These are phyloP conservation scores for Populus hybrid DNA, from an alignment of 441 rosid species.

Conservation along the genomic window DNA sequence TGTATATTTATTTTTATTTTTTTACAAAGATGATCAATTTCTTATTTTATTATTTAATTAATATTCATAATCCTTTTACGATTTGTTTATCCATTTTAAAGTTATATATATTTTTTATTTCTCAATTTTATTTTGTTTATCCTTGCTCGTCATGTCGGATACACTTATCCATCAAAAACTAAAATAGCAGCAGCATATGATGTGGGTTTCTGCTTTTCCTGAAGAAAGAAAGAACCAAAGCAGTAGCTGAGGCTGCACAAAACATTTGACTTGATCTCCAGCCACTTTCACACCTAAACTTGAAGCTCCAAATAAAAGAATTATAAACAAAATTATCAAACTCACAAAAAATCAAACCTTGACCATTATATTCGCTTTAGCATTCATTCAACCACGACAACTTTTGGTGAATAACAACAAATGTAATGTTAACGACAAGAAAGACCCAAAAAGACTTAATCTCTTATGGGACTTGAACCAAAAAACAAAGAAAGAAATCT, in stretches of 20 bases:
- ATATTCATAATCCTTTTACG: too few species aligned
- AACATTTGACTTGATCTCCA: not conserved
- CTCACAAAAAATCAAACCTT: not conserved
- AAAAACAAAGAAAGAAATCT: not conserved
- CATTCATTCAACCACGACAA: not conserved
- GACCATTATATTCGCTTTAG: not conserved
- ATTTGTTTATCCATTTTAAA: too few species aligned
- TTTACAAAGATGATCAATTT: too few species aligned
- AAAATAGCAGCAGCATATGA: not conserved
- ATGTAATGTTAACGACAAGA: not conserved
- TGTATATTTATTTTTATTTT: too few species aligned
- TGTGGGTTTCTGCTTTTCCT: not conserved
- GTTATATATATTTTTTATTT: too few species aligned
- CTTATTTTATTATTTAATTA: too few species aligned
- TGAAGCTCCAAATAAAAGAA: not conserved
- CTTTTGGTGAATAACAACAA: not conserved
- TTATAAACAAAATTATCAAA: not conserved
- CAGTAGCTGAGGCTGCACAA: not conserved
- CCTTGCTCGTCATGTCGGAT: not conserved
- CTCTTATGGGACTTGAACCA: not conserved
- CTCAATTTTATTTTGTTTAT: too few species aligned
- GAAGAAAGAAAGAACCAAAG: not conserved
- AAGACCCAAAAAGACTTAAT: not conserved
- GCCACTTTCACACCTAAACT: not conserved
- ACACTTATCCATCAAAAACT: not conserved